Evolutionary conservation across 441 rosid genomes (phyloP), one percentile per base, ranked within the genome.

Genomic region (Aleurites moluccanus): DNA sequence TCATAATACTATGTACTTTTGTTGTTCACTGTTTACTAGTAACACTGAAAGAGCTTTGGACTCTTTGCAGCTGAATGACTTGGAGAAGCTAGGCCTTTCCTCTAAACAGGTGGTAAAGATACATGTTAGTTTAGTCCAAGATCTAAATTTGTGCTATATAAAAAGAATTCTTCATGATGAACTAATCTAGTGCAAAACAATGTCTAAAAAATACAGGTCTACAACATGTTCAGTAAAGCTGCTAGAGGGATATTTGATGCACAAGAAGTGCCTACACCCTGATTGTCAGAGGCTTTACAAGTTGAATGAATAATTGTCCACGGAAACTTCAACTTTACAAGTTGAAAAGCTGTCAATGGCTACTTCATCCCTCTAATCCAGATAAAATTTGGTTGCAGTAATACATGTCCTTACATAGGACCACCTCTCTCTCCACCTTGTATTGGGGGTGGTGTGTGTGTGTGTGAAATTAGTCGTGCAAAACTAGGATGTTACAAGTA

Each of bases 61-160:
- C 28, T 7, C 63, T 3, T 38, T 79, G 81, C 96, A 93, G 98
- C 88, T 95, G 64, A 79, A 56, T 27, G 94, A 95, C 67, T 71
- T 93, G 65, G 90, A 89, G 82, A 95, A 89, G 86, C 82, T 93
- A 4, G 99, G 98, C 21, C 91, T 93, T 52, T 93, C 99, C 45
- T 86, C 95, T 14, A 95, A 83, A 79, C 96, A 90, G 87, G 90
- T n/a, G n/a, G n/a, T 86, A 80, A 49, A 10, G 11, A 10, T 28
- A 35, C n/a, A 30, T 11, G 27, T 50, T n/a, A 52, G 42, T 45
- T 13, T 10, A 38, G 16, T 42, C 15, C 14, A 23, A 16, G 10
- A 16, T 44, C 25, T 27, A 15, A 16, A 10, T 20, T 25, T 59
- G 40, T 16, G 18, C 8, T 23, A 1, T 11, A 14, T 1, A 11